Percentiles rank a stretch among this genome's conserved stretches.
phyloP scores from a whole-genome alignment of 352 stramenopile genomes.

The Vaucheria bursata region DNA sequence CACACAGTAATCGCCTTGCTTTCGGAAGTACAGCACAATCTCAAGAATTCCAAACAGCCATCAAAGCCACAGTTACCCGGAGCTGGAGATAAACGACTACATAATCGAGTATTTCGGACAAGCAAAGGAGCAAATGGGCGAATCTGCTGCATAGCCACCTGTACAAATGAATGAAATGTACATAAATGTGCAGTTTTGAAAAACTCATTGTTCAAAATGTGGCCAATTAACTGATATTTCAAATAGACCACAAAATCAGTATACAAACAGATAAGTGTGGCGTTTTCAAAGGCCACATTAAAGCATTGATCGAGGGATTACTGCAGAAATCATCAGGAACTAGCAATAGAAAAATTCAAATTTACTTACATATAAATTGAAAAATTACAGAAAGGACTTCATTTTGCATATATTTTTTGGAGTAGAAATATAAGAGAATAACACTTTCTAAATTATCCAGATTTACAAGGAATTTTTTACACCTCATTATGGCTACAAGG shows the following conservation, averaged over 20 bases:
- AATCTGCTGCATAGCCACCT: slow-evolving; percentile 66
- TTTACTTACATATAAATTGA: no score
- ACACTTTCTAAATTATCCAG: not conserved
- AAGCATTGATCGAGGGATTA: no score
- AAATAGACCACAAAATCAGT: not conserved
- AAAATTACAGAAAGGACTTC: not conserved
- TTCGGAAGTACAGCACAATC: slow-evolving; percentile 53
- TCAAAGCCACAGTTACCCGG: slow-evolving; percentile 75
- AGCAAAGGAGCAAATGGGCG: slow-evolving; percentile 71
- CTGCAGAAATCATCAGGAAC: no score
- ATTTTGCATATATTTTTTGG: not conserved
- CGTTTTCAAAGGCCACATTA: no score
- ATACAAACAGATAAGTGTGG: not conserved
- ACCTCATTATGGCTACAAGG: slow-evolving; percentile 74
- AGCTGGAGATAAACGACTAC: slow-evolving; percentile 62
- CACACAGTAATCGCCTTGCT: slow-evolving; percentile 64
- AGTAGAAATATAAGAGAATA: not conserved
- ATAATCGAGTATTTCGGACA: slow-evolving; percentile 74
- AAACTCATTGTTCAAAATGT: not conserved
- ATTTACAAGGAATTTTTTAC: not conserved
- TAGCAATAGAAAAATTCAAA: no score
- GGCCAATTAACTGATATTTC: not conserved
- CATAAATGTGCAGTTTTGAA: not conserved
- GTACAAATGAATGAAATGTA: not conserved
- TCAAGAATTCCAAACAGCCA: slow-evolving; percentile 72